Evolutionary conservation across 352 stramenopile species (phyloP), one percentile per base, ranked within the genome.

Genomic region (Pythium volutum): DNA sequence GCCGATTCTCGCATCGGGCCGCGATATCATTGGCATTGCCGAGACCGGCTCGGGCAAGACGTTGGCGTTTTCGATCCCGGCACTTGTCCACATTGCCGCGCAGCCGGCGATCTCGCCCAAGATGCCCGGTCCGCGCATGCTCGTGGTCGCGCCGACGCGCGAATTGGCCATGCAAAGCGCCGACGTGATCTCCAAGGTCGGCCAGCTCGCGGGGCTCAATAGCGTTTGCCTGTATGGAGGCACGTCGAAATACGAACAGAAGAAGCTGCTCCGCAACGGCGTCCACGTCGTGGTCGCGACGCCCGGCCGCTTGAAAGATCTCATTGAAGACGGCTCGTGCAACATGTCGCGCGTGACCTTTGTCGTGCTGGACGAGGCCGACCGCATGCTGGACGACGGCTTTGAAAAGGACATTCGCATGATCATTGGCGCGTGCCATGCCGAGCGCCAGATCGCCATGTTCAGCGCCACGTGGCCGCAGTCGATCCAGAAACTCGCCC

Each of bases 391-490:
- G 26, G 87, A 94, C 59, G 82, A 94, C 64, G 96, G 96, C 12
- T 99, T 99, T 62, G 93, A 98, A 71, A 95, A 98, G 72, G 94
- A 98, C 46, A 93, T 97, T 43, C 88, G 88, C 38, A 73, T 78
- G 55, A 96, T 97, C 62, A 97, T 97, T 41, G 81, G 84, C 48
- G 69, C 66, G 51, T 90, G 78, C 23, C 85, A 94, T 69, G 55
- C 66, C 27, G 76, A 94, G 70, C 84, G 95, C 22, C 95, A 98
- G 74, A 98, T 97, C 69, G 92, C 93, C 64, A 99, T 99, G 95
- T 99, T 99, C 80, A 95, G 80, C 27, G 96, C 96, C 14, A 99
- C 96, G 26, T 99, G 96, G 96, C 97, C 97, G 31, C 88, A 97
- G 66, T 97, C 82, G 26, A 98, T 99, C 67, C 95, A 98, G 72